Percentiles rank a stretch among this genome's conserved stretches.
Conservation (phyloP, 192 early-diverging fungal genomes). For the Backusella liffmaniae region DNA sequence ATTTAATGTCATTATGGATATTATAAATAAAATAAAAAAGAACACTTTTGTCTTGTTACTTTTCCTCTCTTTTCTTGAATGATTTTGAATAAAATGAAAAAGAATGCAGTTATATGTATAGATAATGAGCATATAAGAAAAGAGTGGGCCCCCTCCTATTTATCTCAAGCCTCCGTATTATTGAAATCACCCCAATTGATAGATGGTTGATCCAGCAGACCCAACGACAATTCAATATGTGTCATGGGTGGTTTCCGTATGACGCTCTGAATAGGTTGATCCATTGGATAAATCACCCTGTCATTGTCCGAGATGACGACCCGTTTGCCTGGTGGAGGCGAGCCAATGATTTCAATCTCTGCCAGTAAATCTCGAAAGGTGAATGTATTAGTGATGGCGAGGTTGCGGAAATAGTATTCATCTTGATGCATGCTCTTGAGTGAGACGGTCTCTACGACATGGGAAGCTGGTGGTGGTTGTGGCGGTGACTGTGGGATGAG, state of each 20-base stretch:
- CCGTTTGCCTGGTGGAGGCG: conserved; percentile 33
- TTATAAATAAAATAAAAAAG: too few relatives aligned
- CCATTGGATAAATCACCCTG: conserved; percentile 20
- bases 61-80: too few relatives aligned
- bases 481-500: background rate
- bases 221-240: conserved; percentile 33
- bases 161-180: too few relatives aligned
- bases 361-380: conserved; percentile 38
- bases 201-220: conserved; percentile 24
- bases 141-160: background rate
- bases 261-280: conserved; percentile 30
- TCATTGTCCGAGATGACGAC: conserved; percentile 24
- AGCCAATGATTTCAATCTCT: conserved; percentile 30
- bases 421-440: conserved; percentile 20
- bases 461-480: background rate
- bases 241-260: conserved; percentile 10
- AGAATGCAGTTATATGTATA: background rate
- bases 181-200: conserved; percentile 24
- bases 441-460: conserved; percentile 34
- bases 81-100: too few relatives aligned
- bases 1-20: background rate
- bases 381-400: conserved; percentile 38
- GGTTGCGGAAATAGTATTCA: conserved; percentile 33
- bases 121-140: background rate
- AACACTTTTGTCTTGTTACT: too few relatives aligned